phyloP scores from a whole-genome alignment of 805 yeast genomes.

The Vanderwaltozyma yarrowii region DNA sequence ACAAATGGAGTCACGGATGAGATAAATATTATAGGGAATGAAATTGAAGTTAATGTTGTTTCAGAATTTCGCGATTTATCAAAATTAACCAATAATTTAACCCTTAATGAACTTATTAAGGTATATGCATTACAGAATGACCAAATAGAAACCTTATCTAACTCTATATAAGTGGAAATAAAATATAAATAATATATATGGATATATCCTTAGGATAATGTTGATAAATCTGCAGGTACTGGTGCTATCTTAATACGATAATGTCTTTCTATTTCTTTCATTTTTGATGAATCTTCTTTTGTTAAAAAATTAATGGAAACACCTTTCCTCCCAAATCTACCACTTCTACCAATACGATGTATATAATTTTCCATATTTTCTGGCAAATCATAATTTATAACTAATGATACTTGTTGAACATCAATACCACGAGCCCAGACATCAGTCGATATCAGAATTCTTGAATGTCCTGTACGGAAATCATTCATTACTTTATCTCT shows the following conservation, averaged over 20 bases:
- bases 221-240: conserved; percentile 71
- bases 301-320: conserved; percentile 93
- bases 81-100: conserved; percentile 6
- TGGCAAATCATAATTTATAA: conserved; percentile 89
- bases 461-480: conserved; percentile 87
- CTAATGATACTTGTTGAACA: conserved; percentile 94
- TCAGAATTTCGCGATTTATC: conserved; percentile 19
- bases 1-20: conserved; percentile 1
- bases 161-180: neutral
- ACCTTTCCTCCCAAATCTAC: conserved; percentile 98
- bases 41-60: conserved; percentile 18
- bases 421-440: conserved; percentile 97
- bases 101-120: conserved; percentile 16
- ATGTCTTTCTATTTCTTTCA: conserved; percentile 82
- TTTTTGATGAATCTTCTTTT: conserved; percentile 56
- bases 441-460: conserved; percentile 88
- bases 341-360: conserved; percentile 97
- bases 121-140: conserved; percentile 21
- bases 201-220: conserved; percentile 26
- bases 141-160: conserved; percentile 13
- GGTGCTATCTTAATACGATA: conserved; percentile 86
- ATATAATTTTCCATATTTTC: conserved; percentile 85
- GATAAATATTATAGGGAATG: neutral
- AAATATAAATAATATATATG: neutral
- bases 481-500: conserved; percentile 93